Evolutionary conservation across 2,329 filamentous ascomycete species (phyloP).

Genomic region (Colletotrichum musicola): DNA sequence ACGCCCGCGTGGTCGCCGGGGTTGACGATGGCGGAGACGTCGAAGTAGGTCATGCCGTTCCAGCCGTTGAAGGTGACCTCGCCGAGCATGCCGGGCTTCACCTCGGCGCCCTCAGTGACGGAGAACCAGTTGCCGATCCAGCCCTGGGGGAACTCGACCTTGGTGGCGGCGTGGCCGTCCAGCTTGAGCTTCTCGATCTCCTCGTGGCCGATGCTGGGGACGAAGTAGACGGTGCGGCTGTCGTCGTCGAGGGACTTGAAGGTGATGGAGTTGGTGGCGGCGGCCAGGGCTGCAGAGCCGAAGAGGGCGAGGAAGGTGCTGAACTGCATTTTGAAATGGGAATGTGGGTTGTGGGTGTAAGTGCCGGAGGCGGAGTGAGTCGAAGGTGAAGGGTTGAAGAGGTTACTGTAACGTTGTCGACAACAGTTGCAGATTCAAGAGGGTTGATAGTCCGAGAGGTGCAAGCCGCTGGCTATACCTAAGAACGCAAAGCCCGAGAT

Average conservation of each 20-base stretch:
- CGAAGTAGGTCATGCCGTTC: slow-evolving; percentile 65
- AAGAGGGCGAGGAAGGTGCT: slow-evolving; percentile 57
- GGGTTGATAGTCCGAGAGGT: slow-evolving; percentile 10
- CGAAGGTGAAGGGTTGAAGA: slow-evolving; percentile 27
- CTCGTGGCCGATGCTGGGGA: slow-evolving; percentile 54
- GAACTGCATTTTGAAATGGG: slow-evolving; percentile 66
- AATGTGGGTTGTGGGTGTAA: slow-evolving; percentile 18
- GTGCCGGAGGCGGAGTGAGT: slow-evolving; percentile 37
- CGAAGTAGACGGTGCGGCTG: slow-evolving; percentile 65
- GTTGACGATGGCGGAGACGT: slow-evolving; percentile 70
- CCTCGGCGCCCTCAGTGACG: slow-evolving; percentile 56
- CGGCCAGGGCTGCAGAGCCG: slow-evolving; percentile 55
- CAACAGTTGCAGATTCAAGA: slow-evolving; percentile 34
- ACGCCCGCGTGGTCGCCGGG: slow-evolving; percentile 63
- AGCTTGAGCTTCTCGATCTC: slow-evolving; percentile 56
- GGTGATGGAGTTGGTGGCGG: slow-evolving; percentile 62
- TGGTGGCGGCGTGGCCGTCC: slow-evolving; percentile 51
- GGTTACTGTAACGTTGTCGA: slow-evolving; percentile 30
- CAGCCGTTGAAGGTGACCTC: slow-evolving; percentile 65
- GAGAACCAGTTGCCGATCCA: slow-evolving; percentile 67
- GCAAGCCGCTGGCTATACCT: slow-evolving; percentile 31
- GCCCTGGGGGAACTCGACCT: slow-evolving; percentile 56
- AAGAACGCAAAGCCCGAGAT: slow-evolving; percentile 25
- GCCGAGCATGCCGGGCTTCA: slow-evolving; percentile 64
- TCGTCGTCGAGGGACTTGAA: slow-evolving; percentile 70